Base-by-base conservation (phyloP, 495 filamentous ascomycete species). In the Cudoniella acicularis region DNA sequence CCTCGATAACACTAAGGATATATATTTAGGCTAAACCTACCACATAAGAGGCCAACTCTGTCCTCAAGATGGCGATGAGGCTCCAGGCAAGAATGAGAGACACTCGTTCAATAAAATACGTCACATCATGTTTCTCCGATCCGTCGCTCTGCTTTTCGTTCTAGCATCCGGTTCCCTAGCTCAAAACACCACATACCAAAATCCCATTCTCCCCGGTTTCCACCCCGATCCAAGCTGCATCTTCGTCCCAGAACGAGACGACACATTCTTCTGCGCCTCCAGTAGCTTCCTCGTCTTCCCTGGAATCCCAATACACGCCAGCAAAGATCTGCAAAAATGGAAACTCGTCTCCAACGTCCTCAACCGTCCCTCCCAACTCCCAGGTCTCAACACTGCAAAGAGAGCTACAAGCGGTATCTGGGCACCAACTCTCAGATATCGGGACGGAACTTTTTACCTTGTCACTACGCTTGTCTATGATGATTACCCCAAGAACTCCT, bases 221-320 rank as follows among this genome's bases (percentile, higher is more conserved):
- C 75, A 80, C 60, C 78, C 81, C 0, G 81, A 83, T 61, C 82
- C 82, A 0, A 77, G 73, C 57, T 82, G 79, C 59, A 79, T 81
- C 25, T 78, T 73, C 52, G 76, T 82, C 3, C 61, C 69, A 0
- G 74, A 81, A 24, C 73, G 70, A 57, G 69, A 79, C 48, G 60
- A 76, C 21, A 82, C 77, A 10, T 79, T 78, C 67, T 83, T 78
- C 66, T 81, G 77, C 54, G 78, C 76, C 4, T 74, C 73, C 2
- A 82, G 78, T 10, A 77, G 72, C 64, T 83, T 84, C 69, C 77
- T 77, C 45, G 72, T 73, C 3, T 82, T 82, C 52, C 81, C 81
- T 11, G 79, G 75, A 0, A 75, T 83, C 30, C 79, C 78, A 1
- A 70, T 83, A 22, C 75, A 81, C 49, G 75, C 76, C 16, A 78